These are phyloP conservation scores for Silene coronaria DNA, from an alignment of 179 eudicot genomes.

Conservation along the genomic window DNA sequence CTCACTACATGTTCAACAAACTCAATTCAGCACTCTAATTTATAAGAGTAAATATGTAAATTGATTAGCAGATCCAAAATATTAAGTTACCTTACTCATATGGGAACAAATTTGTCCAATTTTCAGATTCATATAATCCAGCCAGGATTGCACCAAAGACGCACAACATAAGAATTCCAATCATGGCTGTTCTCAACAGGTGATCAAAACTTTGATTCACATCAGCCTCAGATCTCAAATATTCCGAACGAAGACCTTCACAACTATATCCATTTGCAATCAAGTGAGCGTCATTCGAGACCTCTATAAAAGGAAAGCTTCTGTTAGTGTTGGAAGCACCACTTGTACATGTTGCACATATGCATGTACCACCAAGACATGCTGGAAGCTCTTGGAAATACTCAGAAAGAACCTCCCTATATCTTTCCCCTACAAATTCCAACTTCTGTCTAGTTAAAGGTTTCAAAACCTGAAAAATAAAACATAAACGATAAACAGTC, in stretches of 20 bases:
- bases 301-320: constrained; percentile 15
- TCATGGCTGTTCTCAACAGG: constrained; percentile 46
- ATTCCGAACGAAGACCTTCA: constrained; percentile 29
- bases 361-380: constrained; percentile 65
- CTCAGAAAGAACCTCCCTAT: constrained; percentile 48
- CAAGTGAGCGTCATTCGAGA: constrained; percentile 18
- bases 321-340: constrained; percentile 16
- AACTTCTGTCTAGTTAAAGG: constrained; percentile 63
- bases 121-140: constrained; percentile 45
- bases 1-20: not conserved
- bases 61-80: constrained; percentile 21
- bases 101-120: constrained; percentile 26
- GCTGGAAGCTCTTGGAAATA: constrained; percentile 50
- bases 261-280: constrained; percentile 16
- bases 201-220: constrained; percentile 34
- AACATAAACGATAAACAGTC: not conserved
- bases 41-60: constrained; percentile 1
- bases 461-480: constrained; percentile 48
- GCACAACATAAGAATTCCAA: constrained; percentile 65
- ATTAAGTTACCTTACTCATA: constrained; percentile 26
- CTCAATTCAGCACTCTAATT: not conserved
- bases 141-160: constrained; percentile 50
- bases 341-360: constrained; percentile 47
- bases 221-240: constrained; percentile 27
- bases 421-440: constrained; percentile 52